A percentile compares a stretch with the other conserved stretches of the same genome.
Evolutionary conservation across 2,329 filamentous ascomycete genomes (phyloP).

Genomic region (Ophiocordyceps robertsii): DNA sequence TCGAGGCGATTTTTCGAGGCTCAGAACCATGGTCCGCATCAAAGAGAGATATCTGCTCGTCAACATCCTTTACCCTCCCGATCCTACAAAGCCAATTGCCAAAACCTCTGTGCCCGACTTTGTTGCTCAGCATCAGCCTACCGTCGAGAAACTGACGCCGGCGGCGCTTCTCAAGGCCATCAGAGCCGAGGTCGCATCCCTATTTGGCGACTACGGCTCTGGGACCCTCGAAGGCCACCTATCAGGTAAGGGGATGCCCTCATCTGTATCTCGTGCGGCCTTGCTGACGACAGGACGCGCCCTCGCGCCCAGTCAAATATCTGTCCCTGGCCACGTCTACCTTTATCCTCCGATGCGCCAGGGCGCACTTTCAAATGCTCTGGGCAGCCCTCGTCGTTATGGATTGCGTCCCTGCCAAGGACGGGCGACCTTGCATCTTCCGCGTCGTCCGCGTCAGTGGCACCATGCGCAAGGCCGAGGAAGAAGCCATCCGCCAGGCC

Average conservation of each 20-base stretch:
- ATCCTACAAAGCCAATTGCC: conserved; percentile 18
- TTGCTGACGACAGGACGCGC: conserved; percentile 1
- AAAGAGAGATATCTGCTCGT: conserved; percentile 95
- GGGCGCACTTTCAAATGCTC: conserved; percentile 71
- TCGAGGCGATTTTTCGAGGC: too few species aligned
- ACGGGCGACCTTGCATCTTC: conserved; percentile 58
- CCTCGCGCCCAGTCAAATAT: conserved; percentile 63
- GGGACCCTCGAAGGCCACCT: conserved; percentile 60
- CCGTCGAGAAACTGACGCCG: conserved; percentile 54
- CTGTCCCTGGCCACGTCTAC: conserved; percentile 85
- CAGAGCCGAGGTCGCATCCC: conserved; percentile 50
- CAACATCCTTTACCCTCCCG: conserved; percentile 74
- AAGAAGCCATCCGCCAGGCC: conserved; percentile 73
- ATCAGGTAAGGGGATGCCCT: conserved; percentile 36
- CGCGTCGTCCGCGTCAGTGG: conserved; percentile 79
- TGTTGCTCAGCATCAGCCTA: conserved; percentile 68
- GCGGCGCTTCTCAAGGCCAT: conserved; percentile 55
- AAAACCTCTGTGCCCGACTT: conserved; percentile 38
- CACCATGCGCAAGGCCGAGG: conserved; percentile 83
- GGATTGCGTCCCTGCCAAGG: conserved; percentile 48
- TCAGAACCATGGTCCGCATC: conserved; percentile 66
- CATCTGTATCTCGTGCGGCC: neutral
- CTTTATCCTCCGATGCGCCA: conserved; percentile 74
- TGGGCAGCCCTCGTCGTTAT: conserved; percentile 84
- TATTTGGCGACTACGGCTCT: conserved; percentile 84